Conservation (phyloP, 352 stramenopile genomes). For the Phytophthora parvispora region DNA sequence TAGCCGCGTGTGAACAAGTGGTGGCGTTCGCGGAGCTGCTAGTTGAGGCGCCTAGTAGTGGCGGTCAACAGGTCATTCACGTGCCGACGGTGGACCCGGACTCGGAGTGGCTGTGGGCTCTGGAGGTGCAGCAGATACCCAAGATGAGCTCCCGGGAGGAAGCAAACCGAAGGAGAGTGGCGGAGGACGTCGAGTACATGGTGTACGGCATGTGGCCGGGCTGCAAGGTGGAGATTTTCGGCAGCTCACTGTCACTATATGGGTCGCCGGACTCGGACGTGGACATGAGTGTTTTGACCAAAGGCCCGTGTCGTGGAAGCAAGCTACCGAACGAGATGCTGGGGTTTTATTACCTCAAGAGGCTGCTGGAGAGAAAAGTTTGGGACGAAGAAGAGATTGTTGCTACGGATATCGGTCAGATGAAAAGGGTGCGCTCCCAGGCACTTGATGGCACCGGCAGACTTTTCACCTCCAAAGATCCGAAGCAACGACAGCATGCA, state of each 20-base stretch:
- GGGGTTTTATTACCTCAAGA: slow-evolving; percentile 46
- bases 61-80: neutral
- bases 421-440: slow-evolving; percentile 24
- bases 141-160: slow-evolving; percentile 43
- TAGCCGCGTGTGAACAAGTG: slow-evolving; percentile 31
- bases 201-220: slow-evolving; percentile 41
- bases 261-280: slow-evolving; percentile 70
- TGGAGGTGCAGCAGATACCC: slow-evolving; percentile 41
- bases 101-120: neutral
- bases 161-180: slow-evolving; percentile 30
- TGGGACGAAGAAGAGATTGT: slow-evolving; percentile 8
- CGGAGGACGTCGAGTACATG: slow-evolving; percentile 36
- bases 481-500: slow-evolving; percentile 28
- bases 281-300: slow-evolving; percentile 60
- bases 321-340: slow-evolving; percentile 17
- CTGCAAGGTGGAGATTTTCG: slow-evolving; percentile 59
- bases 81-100: neutral
- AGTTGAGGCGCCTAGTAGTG: neutral
- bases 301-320: neutral
- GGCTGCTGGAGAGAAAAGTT: slow-evolving; percentile 36
- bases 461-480: slow-evolving; percentile 1
- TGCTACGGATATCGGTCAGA: slow-evolving; percentile 38
- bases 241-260: slow-evolving; percentile 75
- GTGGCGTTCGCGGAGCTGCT: slow-evolving; percentile 47
- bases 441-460: slow-evolving; percentile 14